These are phyloP conservation scores for Blastomyces percursus DNA, from an alignment of 2,329 filamentous ascomycete species.

Conservation along the genomic window DNA sequence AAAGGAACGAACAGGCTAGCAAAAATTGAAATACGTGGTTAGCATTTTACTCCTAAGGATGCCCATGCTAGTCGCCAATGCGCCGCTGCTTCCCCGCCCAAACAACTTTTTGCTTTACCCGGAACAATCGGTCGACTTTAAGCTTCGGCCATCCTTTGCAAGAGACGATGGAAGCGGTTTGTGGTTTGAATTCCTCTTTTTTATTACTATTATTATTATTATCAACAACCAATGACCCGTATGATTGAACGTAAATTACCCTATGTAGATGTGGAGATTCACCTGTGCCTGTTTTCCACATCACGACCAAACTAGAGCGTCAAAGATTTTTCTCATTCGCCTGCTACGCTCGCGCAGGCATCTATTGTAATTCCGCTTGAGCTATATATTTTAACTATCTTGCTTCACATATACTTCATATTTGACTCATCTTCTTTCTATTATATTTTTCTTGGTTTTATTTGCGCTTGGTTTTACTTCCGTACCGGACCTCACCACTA, in stretches of 20 bases:
- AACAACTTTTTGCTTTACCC: background rate
- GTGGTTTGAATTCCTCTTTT: background rate
- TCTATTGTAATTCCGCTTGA: background rate
- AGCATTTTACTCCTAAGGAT: background rate
- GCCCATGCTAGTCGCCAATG: background rate
- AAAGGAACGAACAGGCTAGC: background rate
- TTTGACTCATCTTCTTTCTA: background rate
- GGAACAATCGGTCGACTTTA: background rate
- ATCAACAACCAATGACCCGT: constrained; percentile 2
- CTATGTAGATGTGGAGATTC: constrained; percentile 9
- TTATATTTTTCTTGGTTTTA: background rate
- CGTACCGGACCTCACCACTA: background rate
- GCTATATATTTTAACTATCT: background rate
- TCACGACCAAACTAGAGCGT: background rate
- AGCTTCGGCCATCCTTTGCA: background rate
- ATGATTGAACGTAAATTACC: constrained; percentile 6
- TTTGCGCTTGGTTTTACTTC: background rate
- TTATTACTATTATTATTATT: background rate
- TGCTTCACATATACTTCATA: background rate
- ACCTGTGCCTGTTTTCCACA: constrained; percentile 7
- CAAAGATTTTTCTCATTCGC: background rate
- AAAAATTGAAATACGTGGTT: background rate
- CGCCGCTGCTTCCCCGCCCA: background rate
- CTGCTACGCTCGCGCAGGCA: background rate
- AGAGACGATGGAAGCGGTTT: background rate